phyloP scores from a whole-genome alignment of 192 early-diverging fungal genomes.

The Obelidium mucronatum region DNA sequence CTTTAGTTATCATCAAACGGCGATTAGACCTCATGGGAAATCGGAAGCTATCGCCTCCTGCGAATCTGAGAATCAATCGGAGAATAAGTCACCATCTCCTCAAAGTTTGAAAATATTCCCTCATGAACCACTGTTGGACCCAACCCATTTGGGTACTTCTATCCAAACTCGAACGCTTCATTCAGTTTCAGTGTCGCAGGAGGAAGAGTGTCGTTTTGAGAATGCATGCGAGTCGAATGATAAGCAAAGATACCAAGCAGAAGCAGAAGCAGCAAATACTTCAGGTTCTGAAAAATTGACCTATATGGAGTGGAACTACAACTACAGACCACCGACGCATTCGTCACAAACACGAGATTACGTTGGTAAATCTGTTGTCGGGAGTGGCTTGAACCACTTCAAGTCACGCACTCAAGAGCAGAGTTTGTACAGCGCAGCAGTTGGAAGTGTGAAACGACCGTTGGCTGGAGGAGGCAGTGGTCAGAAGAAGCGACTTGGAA shows the following conservation, averaged over 20 bases:
- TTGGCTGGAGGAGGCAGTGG: not conserved
- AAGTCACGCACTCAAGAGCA: not conserved
- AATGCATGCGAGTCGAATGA: not conserved
- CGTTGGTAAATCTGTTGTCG: not conserved
- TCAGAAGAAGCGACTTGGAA: not conserved
- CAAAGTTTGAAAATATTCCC: not conserved
- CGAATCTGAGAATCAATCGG: not conserved
- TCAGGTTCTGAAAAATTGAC: too few relatives aligned
- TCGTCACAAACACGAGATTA: not conserved
- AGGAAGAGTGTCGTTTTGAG: not conserved
- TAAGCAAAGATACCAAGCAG: not conserved
- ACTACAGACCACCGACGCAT: not conserved
- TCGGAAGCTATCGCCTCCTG: not conserved
- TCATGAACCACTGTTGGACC: not conserved
- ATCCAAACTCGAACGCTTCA: not conserved
- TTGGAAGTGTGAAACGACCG: not conserved
- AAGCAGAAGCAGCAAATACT: not conserved
- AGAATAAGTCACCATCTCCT: not conserved
- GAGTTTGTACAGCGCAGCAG: not conserved
- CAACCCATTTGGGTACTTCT: not conserved
- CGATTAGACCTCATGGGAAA: not conserved
- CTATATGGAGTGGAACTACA: not conserved
- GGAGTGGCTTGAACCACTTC: not conserved
- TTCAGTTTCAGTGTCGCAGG: not conserved
- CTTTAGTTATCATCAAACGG: not conserved